Percentiles rank a stretch among this genome's conserved stretches.
Evolutionary conservation across 331 rosid genomes (phyloP).

Genomic region (Saraca asoca): DNA sequence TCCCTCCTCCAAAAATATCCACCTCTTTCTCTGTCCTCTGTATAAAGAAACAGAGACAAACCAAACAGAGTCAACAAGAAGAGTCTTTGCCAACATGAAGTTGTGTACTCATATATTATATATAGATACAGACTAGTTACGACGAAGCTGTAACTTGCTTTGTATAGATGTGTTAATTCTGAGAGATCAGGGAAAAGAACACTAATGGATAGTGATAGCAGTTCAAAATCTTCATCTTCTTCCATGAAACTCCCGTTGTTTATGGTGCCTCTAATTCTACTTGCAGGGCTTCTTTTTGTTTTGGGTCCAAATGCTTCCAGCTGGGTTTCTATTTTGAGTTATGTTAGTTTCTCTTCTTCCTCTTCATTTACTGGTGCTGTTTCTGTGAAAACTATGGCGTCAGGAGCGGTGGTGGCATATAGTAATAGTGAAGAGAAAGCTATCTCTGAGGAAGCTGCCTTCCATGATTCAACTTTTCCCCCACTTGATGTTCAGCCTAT

Average conservation of each 20-base stretch:
- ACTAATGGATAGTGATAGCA: conserved; percentile 36
- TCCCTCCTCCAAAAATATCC: conserved; percentile 24
- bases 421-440: conserved; percentile 42
- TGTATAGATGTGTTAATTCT: background rate
- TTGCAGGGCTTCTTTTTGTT: conserved; percentile 58
- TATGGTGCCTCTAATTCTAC: conserved; percentile 52
- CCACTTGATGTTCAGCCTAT: conserved; percentile 42
- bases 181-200: background rate
- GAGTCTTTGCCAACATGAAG: conserved; percentile 33
- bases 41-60: background rate
- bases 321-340: conserved; percentile 40
- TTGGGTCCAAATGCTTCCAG: conserved; percentile 52
- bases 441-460: conserved; percentile 48
- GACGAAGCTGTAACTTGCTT: conserved; percentile 1
- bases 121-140: too few relatives aligned
- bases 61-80: conserved; percentile 13
- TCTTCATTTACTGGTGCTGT: conserved; percentile 18
- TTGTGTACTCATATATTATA: too few relatives aligned
- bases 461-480: conserved; percentile 58
- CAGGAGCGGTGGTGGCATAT: conserved; percentile 38
- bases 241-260: conserved; percentile 46
- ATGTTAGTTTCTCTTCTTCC: conserved; percentile 29
- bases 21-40: background rate
- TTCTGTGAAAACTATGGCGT: conserved; percentile 5
- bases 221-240: conserved; percentile 36